Conservation (phyloP, 164 flowering plant species). For the Sedum album region DNA sequence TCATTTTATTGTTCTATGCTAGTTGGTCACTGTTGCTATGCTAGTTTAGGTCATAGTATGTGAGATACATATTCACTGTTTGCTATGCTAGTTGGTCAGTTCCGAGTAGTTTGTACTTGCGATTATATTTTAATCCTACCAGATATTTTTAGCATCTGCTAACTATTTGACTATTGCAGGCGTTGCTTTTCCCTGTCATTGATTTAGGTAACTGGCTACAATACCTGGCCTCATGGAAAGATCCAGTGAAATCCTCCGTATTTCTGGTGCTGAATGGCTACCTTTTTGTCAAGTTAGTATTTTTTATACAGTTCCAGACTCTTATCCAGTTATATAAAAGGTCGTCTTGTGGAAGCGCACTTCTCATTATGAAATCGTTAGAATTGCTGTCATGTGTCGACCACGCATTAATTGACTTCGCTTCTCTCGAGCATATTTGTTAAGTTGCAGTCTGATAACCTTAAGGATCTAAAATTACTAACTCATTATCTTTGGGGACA, state of each 20-base stretch:
- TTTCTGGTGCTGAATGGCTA: constrained; percentile 44
- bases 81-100: background rate
- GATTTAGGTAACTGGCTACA: constrained; percentile 31
- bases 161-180: constrained; percentile 28
- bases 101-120: background rate
- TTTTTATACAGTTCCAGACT: too few species aligned
- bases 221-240: constrained; percentile 66
- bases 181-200: constrained; percentile 56
- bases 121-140: background rate
- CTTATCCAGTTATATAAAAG: background rate
- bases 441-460: too few species aligned
- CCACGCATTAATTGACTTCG: too few species aligned
- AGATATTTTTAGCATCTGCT: background rate
- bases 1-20: too few species aligned
- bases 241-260: constrained; percentile 46
- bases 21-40: too few species aligned
- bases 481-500: constrained; percentile 21
- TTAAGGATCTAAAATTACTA: background rate
- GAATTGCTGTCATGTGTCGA: too few species aligned
- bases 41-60: background rate
- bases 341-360: background rate
- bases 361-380: background rate
- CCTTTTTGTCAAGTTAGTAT: constrained; percentile 41
- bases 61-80: background rate
- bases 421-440: too few species aligned